These are phyloP conservation scores for Leersia perrieri DNA, from an alignment of 176 grass and related monocot species.

Conservation along the genomic window DNA sequence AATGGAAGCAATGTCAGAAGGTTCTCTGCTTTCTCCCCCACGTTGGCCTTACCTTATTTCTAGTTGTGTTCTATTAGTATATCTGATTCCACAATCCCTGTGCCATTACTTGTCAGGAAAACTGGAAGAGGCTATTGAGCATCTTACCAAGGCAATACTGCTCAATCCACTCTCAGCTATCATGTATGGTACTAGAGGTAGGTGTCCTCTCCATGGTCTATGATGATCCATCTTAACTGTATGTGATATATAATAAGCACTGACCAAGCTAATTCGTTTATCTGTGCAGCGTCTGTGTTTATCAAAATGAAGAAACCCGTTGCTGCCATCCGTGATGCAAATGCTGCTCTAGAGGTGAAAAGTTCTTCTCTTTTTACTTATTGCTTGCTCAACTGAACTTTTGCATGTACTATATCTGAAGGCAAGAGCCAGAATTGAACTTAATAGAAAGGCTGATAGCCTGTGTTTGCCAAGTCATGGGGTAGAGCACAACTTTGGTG, in stretches of 20 bases:
- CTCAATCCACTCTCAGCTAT: constrained; percentile 89
- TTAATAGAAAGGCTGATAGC: not conserved
- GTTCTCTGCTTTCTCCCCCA: constrained; percentile 19
- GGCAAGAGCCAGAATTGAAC: not conserved
- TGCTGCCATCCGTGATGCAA: constrained; percentile 96
- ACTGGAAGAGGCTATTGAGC: constrained; percentile 74
- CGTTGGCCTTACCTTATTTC: not conserved
- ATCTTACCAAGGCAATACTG: constrained; percentile 87
- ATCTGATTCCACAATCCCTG: not conserved
- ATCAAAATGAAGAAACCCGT: constrained; percentile 98
- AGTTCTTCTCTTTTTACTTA: not conserved
- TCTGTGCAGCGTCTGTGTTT: constrained; percentile 68
- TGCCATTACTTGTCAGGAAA: constrained; percentile 45
- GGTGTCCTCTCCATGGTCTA: not conserved
- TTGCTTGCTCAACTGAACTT: not conserved
- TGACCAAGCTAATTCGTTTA: not conserved
- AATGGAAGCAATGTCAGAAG: constrained; percentile 88
- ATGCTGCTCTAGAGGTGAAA: constrained; percentile 77
- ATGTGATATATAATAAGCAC: not conserved
- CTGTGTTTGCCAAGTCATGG: not conserved
- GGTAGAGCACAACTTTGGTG: not conserved
- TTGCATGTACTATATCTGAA: not conserved
- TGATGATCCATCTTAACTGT: not conserved
- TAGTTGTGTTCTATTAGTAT: not conserved
- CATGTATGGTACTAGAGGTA: constrained; percentile 96